These are phyloP conservation scores for Spencermartinsiella ligniputridi DNA, from an alignment of 1,139 yeast genomes.

Conservation along the genomic window DNA sequence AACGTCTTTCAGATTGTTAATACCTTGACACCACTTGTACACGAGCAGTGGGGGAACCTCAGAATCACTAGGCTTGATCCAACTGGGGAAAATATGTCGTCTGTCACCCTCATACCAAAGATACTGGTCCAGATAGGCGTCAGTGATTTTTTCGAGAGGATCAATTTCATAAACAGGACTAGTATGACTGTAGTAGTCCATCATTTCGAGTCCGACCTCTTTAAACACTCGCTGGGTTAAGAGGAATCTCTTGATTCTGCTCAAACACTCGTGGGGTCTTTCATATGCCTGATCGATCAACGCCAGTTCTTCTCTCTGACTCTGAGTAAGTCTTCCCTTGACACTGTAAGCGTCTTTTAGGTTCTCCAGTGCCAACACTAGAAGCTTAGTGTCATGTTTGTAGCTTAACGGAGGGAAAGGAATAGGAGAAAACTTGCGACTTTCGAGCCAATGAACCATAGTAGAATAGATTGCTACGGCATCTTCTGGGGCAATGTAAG, in stretches of 20 bases:
- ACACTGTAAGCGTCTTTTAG: conserved; percentile 79
- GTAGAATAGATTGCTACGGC: conserved; percentile 84
- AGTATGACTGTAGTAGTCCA: conserved; percentile 82
- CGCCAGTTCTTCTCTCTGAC: conserved; percentile 89
- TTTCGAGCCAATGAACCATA: conserved; percentile 91
- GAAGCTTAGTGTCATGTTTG: conserved; percentile 86
- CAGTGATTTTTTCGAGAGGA: conserved; percentile 92
- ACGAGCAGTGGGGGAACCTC: conserved; percentile 90
- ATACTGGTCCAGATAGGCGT: conserved; percentile 93
- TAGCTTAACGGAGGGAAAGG: conserved; percentile 92
- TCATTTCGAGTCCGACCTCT: conserved; percentile 83
- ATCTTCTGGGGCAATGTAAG: conserved; percentile 78
- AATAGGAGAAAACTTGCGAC: conserved; percentile 76
- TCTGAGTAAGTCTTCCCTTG: conserved; percentile 77
- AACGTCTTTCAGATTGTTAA: conserved; percentile 69
- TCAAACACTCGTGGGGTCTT: conserved; percentile 89
- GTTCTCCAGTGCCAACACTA: conserved; percentile 84
- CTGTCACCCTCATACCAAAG: conserved; percentile 95
- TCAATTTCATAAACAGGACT: conserved; percentile 85
- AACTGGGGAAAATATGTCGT: conserved; percentile 82
- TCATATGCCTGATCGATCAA: conserved; percentile 95
- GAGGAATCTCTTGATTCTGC: conserved; percentile 74
- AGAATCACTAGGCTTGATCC: conserved; percentile 94
- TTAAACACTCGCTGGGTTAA: conserved; percentile 90
- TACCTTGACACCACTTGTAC: conserved; percentile 95